Evolutionary conservation across 192 early-diverging fungal genomes (phyloP).

Genomic region (Anaeromyces robustus): DNA sequence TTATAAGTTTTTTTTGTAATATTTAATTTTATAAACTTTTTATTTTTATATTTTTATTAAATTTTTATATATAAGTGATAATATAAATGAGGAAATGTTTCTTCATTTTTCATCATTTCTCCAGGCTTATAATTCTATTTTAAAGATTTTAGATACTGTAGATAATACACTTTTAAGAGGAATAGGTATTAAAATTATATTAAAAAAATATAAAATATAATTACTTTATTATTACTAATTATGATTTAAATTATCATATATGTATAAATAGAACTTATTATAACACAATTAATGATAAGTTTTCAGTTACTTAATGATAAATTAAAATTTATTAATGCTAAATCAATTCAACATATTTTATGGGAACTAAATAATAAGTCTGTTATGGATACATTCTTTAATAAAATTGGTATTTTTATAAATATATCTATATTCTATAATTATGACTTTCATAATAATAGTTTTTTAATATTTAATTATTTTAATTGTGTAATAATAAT

Average conservation of each 20-base stretch:
- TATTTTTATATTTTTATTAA: neutral
- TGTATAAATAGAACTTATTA: neutral
- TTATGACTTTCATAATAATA: no score
- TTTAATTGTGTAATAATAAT: neutral
- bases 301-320: neutral
- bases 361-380: neutral
- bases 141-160: conserved; percentile 21
- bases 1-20: no score
- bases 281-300: neutral
- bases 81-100: conserved; percentile 11
- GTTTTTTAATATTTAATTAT: no score
- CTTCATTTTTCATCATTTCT: conserved; percentile 39
- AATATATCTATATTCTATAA: no score
- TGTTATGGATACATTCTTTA: neutral
- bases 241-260: no score
- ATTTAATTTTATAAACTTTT: conserved; percentile 1
- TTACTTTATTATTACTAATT: no score
- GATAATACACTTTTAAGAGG: conserved; percentile 24
- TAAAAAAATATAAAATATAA: no score
- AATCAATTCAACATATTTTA: neutral
- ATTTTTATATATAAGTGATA: conserved; percentile 22
- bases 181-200: conserved; percentile 6
- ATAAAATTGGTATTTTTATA: neutral
- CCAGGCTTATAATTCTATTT: conserved; percentile 40
- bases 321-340: neutral